Percentiles rank a stretch among this genome's conserved stretches.
Conservation (phyloP, 495 filamentous ascomycete genomes). For the Penicillium lividum region DNA sequence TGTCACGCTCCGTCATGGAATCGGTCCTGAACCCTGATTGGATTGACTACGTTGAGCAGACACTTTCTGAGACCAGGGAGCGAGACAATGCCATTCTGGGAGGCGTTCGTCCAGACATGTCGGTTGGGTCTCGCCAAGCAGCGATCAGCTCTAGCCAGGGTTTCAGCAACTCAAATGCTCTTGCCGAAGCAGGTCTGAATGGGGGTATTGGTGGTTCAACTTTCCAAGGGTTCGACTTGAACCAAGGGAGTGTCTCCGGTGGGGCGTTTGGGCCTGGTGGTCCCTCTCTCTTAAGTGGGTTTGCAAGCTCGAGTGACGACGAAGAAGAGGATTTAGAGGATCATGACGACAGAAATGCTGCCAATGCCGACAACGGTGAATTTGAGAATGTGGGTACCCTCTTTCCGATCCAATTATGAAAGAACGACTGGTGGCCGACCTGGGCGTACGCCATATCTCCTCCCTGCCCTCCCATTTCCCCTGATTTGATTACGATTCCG, state of each 20-base stretch:
- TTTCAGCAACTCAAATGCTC: constrained; percentile 63
- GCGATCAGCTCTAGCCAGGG: constrained; percentile 61
- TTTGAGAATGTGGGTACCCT: constrained; percentile 68
- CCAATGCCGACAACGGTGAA: constrained; percentile 41
- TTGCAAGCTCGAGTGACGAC: constrained; percentile 92
- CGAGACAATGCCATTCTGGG: constrained; percentile 98
- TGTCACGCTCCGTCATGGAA: constrained; percentile 82
- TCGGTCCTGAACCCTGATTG: constrained; percentile 84
- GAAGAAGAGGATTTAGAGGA: constrained; percentile 96
- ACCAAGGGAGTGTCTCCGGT: constrained; percentile 61
- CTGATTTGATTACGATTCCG: constrained; percentile 1
- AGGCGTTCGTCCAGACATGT: constrained; percentile 88
- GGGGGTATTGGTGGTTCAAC: constrained; percentile 52
- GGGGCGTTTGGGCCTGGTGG: constrained; percentile 67
- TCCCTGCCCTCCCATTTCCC: constrained; percentile 9
- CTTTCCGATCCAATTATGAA: constrained; percentile 54
- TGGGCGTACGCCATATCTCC: constrained; percentile 8
- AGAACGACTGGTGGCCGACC: constrained; percentile 42
- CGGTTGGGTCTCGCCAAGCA: constrained; percentile 66
- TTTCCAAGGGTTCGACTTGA: constrained; percentile 78
- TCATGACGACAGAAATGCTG: constrained; percentile 62
- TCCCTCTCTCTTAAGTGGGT: constrained; percentile 82
- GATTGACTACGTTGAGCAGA: constrained; percentile 95
- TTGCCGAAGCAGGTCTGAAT: constrained; percentile 74
- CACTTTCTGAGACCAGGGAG: constrained; percentile 89